Conservation (phyloP, 140 eudicot genomes). For the Flaveria floridana region DNA sequence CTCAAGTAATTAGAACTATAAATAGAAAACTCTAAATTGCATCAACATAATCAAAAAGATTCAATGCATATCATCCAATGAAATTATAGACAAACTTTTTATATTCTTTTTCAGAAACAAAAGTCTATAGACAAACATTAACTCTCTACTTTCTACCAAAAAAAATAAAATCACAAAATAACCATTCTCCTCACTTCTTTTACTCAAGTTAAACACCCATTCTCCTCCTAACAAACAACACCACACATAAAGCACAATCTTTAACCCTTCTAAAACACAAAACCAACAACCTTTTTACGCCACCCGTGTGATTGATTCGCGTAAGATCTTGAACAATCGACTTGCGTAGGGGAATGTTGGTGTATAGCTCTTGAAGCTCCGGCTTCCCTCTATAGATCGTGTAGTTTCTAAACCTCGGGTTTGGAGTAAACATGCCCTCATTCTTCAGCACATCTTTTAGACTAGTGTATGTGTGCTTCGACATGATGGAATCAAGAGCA, state of each 20-base stretch:
- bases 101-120: not conserved
- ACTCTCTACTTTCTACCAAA: not conserved
- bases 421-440: conserved; percentile 10
- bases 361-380: conserved; percentile 30
- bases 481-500: conserved; percentile 19
- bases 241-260: conserved; percentile 22
- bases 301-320: not conserved
- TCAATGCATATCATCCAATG: not conserved
- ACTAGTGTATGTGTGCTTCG: conserved; percentile 37
- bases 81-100: conserved; percentile 12
- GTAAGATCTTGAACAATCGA: conserved; percentile 15
- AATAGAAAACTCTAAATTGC: not conserved
- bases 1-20: not conserved
- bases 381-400: conserved; percentile 28
- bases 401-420: conserved; percentile 30
- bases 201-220: conserved; percentile 24
- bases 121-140: not conserved
- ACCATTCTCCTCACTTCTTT: not conserved
- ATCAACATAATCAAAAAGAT: conserved; percentile 5
- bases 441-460: conserved; percentile 37
- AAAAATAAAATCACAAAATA: not conserved
- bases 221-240: conserved; percentile 29
- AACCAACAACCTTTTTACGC: conserved; percentile 18
- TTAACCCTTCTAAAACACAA: conserved; percentile 27
- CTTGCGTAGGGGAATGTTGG: conserved; percentile 32